phyloP scores from a whole-genome alignment of 2,329 filamentous ascomycete species.

The Trichoderma arundinaceum region DNA sequence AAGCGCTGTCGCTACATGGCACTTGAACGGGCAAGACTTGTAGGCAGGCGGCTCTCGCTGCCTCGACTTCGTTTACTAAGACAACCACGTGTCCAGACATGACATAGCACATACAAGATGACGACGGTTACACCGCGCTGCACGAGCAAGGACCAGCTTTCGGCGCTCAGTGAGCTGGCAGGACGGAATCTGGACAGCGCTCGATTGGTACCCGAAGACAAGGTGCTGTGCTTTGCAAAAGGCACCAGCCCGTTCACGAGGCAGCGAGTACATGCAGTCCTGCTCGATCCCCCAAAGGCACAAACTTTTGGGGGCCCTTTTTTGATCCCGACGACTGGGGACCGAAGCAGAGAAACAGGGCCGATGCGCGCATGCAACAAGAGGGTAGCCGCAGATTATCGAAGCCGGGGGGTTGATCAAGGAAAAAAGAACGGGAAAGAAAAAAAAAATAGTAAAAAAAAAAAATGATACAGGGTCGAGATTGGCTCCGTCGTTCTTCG shows the following conservation, averaged over 20 bases:
- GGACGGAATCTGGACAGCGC: background rate
- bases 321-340: background rate
- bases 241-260: background rate
- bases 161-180: background rate
- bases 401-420: background rate
- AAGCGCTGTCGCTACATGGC: no score
- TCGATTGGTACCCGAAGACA: background rate
- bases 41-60: no score
- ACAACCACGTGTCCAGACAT: no score
- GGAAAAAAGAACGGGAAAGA: background rate
- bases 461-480: background rate
- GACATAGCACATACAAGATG: no score
- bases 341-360: background rate
- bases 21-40: no score
- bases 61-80: no score
- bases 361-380: conserved; percentile 8
- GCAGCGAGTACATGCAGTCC: background rate
- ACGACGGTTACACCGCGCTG: background rate
- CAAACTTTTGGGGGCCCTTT: no score
- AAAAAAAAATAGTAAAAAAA: background rate
- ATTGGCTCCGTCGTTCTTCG: conserved; percentile 14
- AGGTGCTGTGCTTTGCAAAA: no score
- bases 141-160: background rate
- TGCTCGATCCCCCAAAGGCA: no score
- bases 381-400: conserved; percentile 8